Percentiles rank a stretch among this genome's conserved stretches.
phyloP scores from a whole-genome alignment of 306 rosid species.

The Malus domestica region ASM211411v1 NC_041800.1:28866733-28867232 shows the following conservation, averaged over 20 bases:
- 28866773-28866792: conserved; percentile 6
- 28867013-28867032: conserved; percentile 11
- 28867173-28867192: not conserved
- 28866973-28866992: conserved; percentile 31
- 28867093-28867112: not conserved
- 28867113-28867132: not conserved
- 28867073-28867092: not conserved
- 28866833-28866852: conserved; percentile 12
- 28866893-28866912: conserved; percentile 2
- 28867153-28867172: not conserved
- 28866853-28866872: conserved; percentile 10
- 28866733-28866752: conserved; percentile 17
- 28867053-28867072: not conserved
- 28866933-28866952: conserved; percentile 36
- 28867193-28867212: not conserved
- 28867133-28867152: not conserved
- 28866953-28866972: conserved; percentile 45
- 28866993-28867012: conserved; percentile 15
- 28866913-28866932: conserved; percentile 13
- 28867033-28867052: conserved; percentile 6
- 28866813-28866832: conserved; percentile 10
- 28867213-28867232: not conserved
- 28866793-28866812: conserved; percentile 8
- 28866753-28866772: conserved; percentile 10
- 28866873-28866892: conserved; percentile 20